Evolutionary conservation across 106 monocot genomes (phyloP).

Genomic region (Amphibolis antarctica): DNA sequence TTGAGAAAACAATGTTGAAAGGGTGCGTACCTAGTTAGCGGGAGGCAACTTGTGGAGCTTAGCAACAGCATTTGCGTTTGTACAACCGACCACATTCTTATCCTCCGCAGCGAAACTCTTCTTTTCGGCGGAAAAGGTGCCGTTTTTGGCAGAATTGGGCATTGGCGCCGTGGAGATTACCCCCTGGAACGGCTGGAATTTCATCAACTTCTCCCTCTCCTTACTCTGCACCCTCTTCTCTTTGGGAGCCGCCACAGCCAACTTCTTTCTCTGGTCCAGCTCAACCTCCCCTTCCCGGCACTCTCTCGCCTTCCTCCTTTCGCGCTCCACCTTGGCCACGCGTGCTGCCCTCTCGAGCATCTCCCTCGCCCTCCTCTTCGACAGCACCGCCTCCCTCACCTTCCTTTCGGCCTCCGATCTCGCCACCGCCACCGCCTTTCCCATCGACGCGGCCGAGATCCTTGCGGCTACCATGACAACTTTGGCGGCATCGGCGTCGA

Average conservation of each 20-base stretch:
- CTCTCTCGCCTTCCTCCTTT: background rate
- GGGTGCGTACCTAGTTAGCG: background rate
- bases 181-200: constrained; percentile 2
- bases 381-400: constrained; percentile 42
- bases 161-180: background rate
- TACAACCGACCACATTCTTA: background rate
- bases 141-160: background rate
- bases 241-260: background rate
- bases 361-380: constrained; percentile 61
- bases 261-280: background rate
- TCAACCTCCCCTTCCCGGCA: background rate
- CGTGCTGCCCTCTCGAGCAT: constrained; percentile 31
- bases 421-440: constrained; percentile 16
- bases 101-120: background rate
- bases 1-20: no score
- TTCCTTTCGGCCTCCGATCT: constrained; percentile 50
- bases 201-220: constrained; percentile 8
- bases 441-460: constrained; percentile 41
- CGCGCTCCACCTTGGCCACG: constrained; percentile 19
- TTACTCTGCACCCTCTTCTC: constrained; percentile 5
- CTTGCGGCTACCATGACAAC: constrained; percentile 35
- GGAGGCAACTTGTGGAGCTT: background rate
- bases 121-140: background rate
- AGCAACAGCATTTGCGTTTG: background rate
- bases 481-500: constrained; percentile 17